A percentile compares a stretch with the other conserved stretches of the same genome.
Conservation (phyloP, 192 early-diverging fungal genomes). For the Rhizophagus clarus region DNA sequence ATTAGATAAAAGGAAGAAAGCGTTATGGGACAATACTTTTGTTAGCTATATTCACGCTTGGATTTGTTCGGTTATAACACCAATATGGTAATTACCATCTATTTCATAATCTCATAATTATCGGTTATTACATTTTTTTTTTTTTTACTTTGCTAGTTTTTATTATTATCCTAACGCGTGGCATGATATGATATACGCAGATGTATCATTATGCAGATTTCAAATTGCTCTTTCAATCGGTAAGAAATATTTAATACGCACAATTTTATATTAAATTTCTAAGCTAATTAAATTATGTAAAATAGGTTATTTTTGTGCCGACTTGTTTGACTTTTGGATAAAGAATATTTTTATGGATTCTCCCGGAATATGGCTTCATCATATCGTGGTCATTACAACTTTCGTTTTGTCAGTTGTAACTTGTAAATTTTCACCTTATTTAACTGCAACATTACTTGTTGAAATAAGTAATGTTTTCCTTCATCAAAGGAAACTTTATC, state of each 20-base stretch:
- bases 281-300: neutral
- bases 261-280: neutral
- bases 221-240: slow-evolving; percentile 26
- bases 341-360: slow-evolving; percentile 27
- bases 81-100: slow-evolving; percentile 14
- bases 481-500: slow-evolving; percentile 25
- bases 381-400: neutral
- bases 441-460: slow-evolving; percentile 9
- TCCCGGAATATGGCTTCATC: slow-evolving; percentile 13
- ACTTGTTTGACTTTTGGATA: slow-evolving; percentile 23
- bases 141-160: slow-evolving; percentile 4
- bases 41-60: slow-evolving; percentile 22
- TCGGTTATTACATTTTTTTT: neutral
- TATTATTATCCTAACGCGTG: slow-evolving; percentile 5
- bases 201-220: neutral
- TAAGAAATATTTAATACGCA: neutral
- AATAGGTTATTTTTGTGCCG: slow-evolving; percentile 20
- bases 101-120: neutral
- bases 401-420: neutral
- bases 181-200: slow-evolving; percentile 19
- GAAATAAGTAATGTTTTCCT: slow-evolving; percentile 22
- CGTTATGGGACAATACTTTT: slow-evolving; percentile 16
- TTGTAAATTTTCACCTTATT: slow-evolving; percentile 22
- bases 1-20: neutral
- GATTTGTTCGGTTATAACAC: slow-evolving; percentile 16